These are phyloP conservation scores for Stipa capillata DNA, from an alignment of 176 grass and related monocot genomes.

Conservation along the genomic window DNA sequence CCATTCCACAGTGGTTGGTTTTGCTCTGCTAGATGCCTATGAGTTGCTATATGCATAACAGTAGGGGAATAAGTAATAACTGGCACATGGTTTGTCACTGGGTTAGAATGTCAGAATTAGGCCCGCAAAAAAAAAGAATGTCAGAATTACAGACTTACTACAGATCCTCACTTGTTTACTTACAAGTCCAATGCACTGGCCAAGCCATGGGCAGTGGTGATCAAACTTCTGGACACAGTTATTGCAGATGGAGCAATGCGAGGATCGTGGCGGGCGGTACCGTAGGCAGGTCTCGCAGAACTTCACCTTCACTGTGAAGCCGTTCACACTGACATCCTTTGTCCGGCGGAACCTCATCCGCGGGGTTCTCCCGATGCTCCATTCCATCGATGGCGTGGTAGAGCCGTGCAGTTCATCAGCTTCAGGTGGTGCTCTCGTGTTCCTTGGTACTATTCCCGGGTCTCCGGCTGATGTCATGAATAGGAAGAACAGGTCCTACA, in stretches of 20 bases:
- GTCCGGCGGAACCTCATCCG: slow-evolving; percentile 27
- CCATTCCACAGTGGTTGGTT: too few relatives aligned
- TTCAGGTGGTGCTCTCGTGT: slow-evolving; percentile 45
- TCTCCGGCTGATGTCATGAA: slow-evolving; percentile 46
- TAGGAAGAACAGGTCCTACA: slow-evolving; percentile 51
- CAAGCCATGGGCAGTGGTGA: slow-evolving; percentile 78
- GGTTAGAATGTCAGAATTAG: too few relatives aligned
- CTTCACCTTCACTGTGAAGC: slow-evolving; percentile 48
- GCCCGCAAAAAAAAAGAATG: too few relatives aligned
- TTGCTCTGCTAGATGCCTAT: neutral
- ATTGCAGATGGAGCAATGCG: slow-evolving; percentile 67
- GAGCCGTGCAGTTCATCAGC: slow-evolving; percentile 25
- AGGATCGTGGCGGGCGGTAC: slow-evolving; percentile 45
- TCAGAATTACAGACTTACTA: neutral
- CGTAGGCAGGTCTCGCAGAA: slow-evolving; percentile 61
- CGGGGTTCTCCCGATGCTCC: slow-evolving; percentile 41
- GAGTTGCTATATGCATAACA: neutral
- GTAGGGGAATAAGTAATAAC: neutral
- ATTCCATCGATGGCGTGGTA: slow-evolving; percentile 48
- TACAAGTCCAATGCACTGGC: slow-evolving; percentile 67
- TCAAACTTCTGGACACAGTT: slow-evolving; percentile 71
- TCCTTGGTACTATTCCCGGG: slow-evolving; percentile 60
- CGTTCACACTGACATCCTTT: slow-evolving; percentile 41
- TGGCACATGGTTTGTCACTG: neutral
- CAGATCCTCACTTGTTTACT: neutral